Evolutionary conservation across 2,329 filamentous ascomycete genomes (phyloP).

Genomic region (Aspergillus ruber): DNA sequence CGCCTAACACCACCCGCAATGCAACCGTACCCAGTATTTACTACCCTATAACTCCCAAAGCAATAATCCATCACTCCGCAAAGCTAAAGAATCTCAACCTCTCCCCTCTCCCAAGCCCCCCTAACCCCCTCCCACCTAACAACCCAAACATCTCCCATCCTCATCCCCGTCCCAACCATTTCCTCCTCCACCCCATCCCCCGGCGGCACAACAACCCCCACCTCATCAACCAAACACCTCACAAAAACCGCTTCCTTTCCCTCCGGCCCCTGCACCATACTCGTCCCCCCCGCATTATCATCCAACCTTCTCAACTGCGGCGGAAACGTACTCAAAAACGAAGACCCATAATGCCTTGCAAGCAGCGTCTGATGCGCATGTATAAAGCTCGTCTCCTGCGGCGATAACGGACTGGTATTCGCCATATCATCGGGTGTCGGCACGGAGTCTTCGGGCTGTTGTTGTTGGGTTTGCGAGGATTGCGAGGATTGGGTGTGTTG

Average conservation of each 20-base stretch:
- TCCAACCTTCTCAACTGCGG: constrained; percentile 73
- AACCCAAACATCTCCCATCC: constrained; percentile 60
- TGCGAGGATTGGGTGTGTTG: constrained; percentile 6
- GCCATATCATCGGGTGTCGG: constrained; percentile 4
- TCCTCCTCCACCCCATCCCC: constrained; percentile 24
- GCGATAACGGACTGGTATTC: constrained; percentile 56
- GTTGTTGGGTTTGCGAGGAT: constrained; percentile 8
- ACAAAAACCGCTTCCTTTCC: constrained; percentile 78
- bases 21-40: too few relatives aligned
- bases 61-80: too few relatives aligned
- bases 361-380: constrained; percentile 78
- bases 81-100: constrained; percentile 38
- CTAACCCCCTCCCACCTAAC: constrained; percentile 71
- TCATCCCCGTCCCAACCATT: constrained; percentile 32
- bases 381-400: constrained; percentile 73
- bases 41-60: too few relatives aligned
- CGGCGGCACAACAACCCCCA: constrained; percentile 35
- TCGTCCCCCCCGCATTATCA: constrained; percentile 80
- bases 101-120: constrained; percentile 37
- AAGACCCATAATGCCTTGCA: constrained; percentile 74
- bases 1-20: too few relatives aligned
- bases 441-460: constrained; percentile 26
- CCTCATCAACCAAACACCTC: constrained; percentile 47
- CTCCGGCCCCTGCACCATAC: constrained; percentile 88
- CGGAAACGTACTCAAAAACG: constrained; percentile 80